Base-by-base conservation (phyloP, 2,329 filamentous ascomycete species). In the Stachybotrys elegans region DNA sequence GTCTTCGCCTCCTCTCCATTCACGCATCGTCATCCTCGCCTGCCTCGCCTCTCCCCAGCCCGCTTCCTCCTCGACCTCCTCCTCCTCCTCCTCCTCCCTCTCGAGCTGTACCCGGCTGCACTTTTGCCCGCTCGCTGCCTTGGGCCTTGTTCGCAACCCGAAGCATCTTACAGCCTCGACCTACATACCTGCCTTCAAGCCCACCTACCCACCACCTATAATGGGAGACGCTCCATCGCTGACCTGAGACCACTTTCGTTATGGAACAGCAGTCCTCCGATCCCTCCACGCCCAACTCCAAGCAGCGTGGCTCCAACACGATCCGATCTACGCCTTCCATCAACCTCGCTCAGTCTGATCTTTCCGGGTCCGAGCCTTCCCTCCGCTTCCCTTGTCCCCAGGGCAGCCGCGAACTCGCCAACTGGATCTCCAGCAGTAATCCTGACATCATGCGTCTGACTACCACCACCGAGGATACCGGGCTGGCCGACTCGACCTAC, bases 391-490 rank as follows among this genome's bases (percentile, higher is more conserved):
- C 78, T 44, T 69, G 66, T 35, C 78, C 78, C 1, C 69, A 73
- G 55, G 78, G 75, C 43, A 80, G 72, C 51, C 68, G 69, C 44
- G 67, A 70, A 40, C 73, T 82, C 32, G 77, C 77, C 54, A 74
- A 76, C 68, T 81, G 77, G 77, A 67, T 82, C 40, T 78, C 75
- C 6, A 72, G 70, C 43, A 80, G 76, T 54, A 71, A 76, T 22
- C 75, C 75, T 42, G 71, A 77, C 62, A 78, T 80, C 50, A 78
- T 79, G 73, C 69, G 68, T 50, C 61, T 69, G 19, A 63, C 65
- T 29, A 63, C 57, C 43, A 63, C 64, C 22, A 67, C 70, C 46
- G 71, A 75, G 32, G 69, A 72, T 49, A 71, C 75, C 58, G 78
- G 66, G 53, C 57, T 81, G 55, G 62, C 69, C 55, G 78, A 79